Conservation (phyloP, 768 basidiomycete genomes). For the Rubroboletus pulcherrimus region DNA sequence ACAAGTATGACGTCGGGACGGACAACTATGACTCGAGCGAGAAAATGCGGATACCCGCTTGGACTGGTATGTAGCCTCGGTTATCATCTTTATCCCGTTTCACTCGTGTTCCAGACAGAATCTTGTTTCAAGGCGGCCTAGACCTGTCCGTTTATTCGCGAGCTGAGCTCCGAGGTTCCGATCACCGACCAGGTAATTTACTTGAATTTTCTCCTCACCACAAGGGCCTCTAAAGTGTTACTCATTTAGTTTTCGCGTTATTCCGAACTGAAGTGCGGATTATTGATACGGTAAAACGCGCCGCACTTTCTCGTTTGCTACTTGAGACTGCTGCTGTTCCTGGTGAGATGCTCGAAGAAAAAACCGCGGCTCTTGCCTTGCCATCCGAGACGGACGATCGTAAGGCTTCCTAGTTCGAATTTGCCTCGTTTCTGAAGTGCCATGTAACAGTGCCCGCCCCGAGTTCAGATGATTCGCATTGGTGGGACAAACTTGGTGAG, state of each 20-base stretch:
- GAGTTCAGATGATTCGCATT: constrained; percentile 68
- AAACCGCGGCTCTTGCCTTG: constrained; percentile 56
- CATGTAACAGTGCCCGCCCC: constrained; percentile 69
- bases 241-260: constrained; percentile 67
- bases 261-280: constrained; percentile 76
- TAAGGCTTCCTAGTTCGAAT: constrained; percentile 11
- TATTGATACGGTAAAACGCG: constrained; percentile 74
- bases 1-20: constrained; percentile 82
- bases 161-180: constrained; percentile 85
- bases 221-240: not conserved
- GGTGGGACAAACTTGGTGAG: constrained; percentile 78
- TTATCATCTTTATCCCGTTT: not conserved
- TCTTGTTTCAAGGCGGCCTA: constrained; percentile 78
- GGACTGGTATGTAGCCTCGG: constrained; percentile 70
- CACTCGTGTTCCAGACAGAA: constrained; percentile 64
- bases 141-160: constrained; percentile 78
- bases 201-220: not conserved
- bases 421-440: constrained; percentile 3
- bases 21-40: constrained; percentile 93
- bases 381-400: constrained; percentile 38
- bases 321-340: constrained; percentile 60
- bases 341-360: constrained; percentile 69
- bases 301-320: constrained; percentile 62
- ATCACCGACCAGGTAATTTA: constrained; percentile 82
- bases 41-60: constrained; percentile 94